These are phyloP conservation scores for Fusarium nematophilum DNA, from an alignment of 2,329 filamentous ascomycete genomes.

Conservation along the genomic window DNA sequence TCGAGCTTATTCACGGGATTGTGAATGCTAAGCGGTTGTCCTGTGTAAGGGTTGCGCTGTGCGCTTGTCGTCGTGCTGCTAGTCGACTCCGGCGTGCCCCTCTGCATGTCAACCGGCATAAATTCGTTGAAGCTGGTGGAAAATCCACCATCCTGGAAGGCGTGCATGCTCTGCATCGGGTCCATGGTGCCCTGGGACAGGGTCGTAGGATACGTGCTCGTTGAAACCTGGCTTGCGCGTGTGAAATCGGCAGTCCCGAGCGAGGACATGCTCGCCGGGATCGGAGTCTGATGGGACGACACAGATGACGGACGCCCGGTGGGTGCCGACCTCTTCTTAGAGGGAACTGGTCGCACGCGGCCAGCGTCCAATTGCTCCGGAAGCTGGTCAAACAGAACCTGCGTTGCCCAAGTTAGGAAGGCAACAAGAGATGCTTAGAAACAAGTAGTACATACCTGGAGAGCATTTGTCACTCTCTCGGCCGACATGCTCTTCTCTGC, in stretches of 20 bases:
- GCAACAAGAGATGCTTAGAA: conserved; percentile 29
- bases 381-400: conserved; percentile 86
- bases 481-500: conserved; percentile 89
- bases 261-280: conserved; percentile 48
- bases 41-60: conserved; percentile 48
- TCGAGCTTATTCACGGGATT: conserved; percentile 75
- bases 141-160: conserved; percentile 52
- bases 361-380: conserved; percentile 75
- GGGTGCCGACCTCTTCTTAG: conserved; percentile 68
- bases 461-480: conserved; percentile 81
- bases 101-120: conserved; percentile 58
- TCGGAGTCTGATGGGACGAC: conserved; percentile 45
- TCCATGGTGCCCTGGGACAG: conserved; percentile 50
- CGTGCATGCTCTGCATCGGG: conserved; percentile 44
- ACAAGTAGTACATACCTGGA: conserved; percentile 69
- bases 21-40: conserved; percentile 47
- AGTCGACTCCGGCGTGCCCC: conserved; percentile 56
- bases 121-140: conserved; percentile 57
- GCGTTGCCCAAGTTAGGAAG: conserved; percentile 3
- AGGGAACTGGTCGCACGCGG: conserved; percentile 53
- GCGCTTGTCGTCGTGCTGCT: conserved; percentile 55
- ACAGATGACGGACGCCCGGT: conserved; percentile 47
- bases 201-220: conserved; percentile 43
- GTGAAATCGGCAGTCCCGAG: conserved; percentile 50
- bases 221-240: conserved; percentile 45